Base-by-base conservation (phyloP, 2,329 filamentous ascomycete genomes). In the Apiospora marii region DNA sequence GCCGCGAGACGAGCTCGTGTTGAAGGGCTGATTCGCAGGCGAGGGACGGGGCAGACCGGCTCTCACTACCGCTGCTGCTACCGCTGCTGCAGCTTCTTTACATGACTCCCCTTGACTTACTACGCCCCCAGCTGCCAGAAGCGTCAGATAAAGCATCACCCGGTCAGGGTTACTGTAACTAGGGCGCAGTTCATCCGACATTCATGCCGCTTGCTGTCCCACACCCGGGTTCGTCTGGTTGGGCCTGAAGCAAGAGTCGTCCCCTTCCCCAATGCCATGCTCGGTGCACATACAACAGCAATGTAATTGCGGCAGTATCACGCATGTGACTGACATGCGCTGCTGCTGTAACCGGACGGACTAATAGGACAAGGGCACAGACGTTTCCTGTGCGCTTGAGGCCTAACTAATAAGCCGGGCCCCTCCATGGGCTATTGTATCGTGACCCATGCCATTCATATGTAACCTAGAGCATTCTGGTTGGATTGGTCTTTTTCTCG, bases 151-250 rank as follows among this genome's bases (percentile, higher is more conserved):
- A 41, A 24, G 58, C 22, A 64, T 64, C 30, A 64, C 41, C 58
- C 58, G 58, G n/a, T 41, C 58, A 41, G 19, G 4, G n/a, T n/a
- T 41, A 41, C 8, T 41, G 37, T 41, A 5, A n/a, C 19, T 41
- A 41, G 30, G 58, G 58, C 34, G 58, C 58, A 64, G 58, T 64
- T 64, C 58, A 64, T 64, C 58, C 58, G 34, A 64, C n/a, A 41
- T 64, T n/a, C 58, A 64, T 64, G 58, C 34, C 58, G 34, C 24
- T 12, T 12, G 19, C 14, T 37, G 30, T n/a, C 58, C 19, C 30
- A 8, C 5, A 41, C 58, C 34, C 34, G 12, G 30, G 58, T 41
- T 64, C 10, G 8, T 41, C 6, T 64, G 3, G 19, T 64, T 37
- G 34, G 19, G 7, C 3, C n/a, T 41, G 46, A 48, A 48, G 46